Conservation (phyloP, 148 eudicot genomes). For the Tetragonia tetragonoides region DNA sequence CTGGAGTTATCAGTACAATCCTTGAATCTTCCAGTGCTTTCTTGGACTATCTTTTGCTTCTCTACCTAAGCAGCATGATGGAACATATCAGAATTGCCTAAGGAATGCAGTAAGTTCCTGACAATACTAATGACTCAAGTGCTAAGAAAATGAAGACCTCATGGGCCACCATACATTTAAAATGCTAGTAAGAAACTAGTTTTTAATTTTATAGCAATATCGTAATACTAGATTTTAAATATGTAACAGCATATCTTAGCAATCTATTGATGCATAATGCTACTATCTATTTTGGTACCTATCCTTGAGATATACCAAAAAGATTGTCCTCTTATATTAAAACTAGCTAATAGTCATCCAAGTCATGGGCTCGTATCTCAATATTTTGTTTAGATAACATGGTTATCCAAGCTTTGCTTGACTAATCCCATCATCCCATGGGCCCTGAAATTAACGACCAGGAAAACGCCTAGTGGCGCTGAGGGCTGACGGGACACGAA, state of each 20-base stretch:
- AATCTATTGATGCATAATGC: background rate
- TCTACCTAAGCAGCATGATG: conserved; percentile 55
- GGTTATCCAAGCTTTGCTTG: too few species aligned
- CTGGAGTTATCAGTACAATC: conserved; percentile 24
- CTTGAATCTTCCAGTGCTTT: conserved; percentile 41
- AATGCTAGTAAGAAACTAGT: background rate
- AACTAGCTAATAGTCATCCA: background rate
- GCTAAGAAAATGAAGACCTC: background rate
- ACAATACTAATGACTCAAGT: background rate
- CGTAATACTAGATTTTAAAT: background rate
- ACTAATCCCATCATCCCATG: too few species aligned
- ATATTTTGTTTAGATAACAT: too few species aligned
- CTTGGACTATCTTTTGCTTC: conserved; percentile 78
- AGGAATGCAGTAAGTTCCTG: background rate
- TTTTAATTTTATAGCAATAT: background rate
- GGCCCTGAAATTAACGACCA: too few species aligned
- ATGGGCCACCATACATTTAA: background rate
- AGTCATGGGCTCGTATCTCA: background rate
- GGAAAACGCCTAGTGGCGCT: too few species aligned
- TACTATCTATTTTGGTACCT: background rate
- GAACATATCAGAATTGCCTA: conserved; percentile 5
- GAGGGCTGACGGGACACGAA: too few species aligned
- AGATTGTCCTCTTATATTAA: background rate
- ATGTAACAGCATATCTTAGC: background rate
- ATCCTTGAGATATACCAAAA: background rate